phyloP scores from a whole-genome alignment of 1,139 yeast species.

The Pneumocystis wakefieldiae region DNA sequence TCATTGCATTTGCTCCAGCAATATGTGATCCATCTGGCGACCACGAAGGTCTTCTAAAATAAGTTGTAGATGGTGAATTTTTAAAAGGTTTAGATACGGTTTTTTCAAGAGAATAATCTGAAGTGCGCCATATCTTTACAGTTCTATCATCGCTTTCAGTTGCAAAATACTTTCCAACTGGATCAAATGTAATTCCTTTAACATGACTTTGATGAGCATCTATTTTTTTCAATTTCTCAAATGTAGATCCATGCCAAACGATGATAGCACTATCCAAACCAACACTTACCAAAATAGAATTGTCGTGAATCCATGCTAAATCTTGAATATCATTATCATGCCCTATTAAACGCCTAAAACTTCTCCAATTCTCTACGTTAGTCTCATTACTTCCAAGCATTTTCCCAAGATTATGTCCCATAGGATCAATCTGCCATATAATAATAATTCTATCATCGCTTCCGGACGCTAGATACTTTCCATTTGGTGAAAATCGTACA shows the following conservation, averaged over 20 bases:
- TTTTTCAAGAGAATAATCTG: slow-evolving; percentile 75
- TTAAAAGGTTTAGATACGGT: slow-evolving; percentile 70
- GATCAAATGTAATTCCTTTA: slow-evolving; percentile 92
- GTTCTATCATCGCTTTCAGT: slow-evolving; percentile 86
- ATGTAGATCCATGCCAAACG: slow-evolving; percentile 86
- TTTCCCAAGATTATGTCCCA: slow-evolving; percentile 17
- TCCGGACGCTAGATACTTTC: slow-evolving; percentile 80
- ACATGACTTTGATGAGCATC: slow-evolving; percentile 93
- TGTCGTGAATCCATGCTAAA: slow-evolving; percentile 95
- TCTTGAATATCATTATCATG: slow-evolving; percentile 93
- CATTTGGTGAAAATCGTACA: slow-evolving; percentile 83
- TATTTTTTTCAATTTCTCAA: slow-evolving; percentile 74
- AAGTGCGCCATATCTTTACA: slow-evolving; percentile 61
- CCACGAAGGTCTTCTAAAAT: slow-evolving; percentile 89
- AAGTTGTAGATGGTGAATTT: slow-evolving; percentile 82
- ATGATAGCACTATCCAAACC: slow-evolving; percentile 85
- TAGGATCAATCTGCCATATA: slow-evolving; percentile 85
- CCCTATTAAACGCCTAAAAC: slow-evolving; percentile 61
- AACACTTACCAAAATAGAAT: slow-evolving; percentile 74
- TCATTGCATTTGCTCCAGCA: slow-evolving; percentile 93
- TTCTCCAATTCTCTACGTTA: slow-evolving; percentile 10
- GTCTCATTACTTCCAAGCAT: slow-evolving; percentile 8
- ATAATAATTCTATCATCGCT: slow-evolving; percentile 85
- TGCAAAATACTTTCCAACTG: slow-evolving; percentile 87
- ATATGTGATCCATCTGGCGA: slow-evolving; percentile 95